These are phyloP conservation scores for Apiospora hydei DNA, from an alignment of 2,329 filamentous ascomycete species.

Conservation along the genomic window DNA sequence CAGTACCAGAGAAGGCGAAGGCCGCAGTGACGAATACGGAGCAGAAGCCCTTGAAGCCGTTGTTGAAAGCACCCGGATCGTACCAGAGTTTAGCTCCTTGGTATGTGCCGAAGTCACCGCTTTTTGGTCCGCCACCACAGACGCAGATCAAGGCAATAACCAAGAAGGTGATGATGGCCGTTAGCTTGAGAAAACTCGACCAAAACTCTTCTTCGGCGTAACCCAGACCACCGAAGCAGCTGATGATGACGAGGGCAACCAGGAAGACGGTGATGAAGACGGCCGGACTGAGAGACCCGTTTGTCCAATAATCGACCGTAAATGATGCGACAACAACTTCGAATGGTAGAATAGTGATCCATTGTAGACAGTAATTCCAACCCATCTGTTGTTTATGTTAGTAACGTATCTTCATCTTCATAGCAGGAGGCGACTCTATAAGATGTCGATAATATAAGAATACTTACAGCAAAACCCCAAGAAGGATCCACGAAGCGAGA, in stretches of 20 bases:
- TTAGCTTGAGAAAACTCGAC: constrained; percentile 64
- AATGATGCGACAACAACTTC: constrained; percentile 23
- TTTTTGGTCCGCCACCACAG: neutral
- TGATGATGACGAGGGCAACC: constrained; percentile 54
- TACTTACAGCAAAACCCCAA: constrained; percentile 77
- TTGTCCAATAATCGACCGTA: constrained; percentile 57
- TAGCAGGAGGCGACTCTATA: constrained; percentile 29
- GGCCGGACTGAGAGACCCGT: constrained; percentile 50
- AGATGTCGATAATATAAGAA: neutral
- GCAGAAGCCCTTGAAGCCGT: constrained; percentile 72
- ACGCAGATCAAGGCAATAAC: constrained; percentile 42
- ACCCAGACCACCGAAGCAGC: constrained; percentile 51
- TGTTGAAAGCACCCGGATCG: constrained; percentile 34
- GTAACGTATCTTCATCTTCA: constrained; percentile 50
- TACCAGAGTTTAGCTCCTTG: constrained; percentile 40
- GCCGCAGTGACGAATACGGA: constrained; percentile 77
- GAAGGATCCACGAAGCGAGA: constrained; percentile 81
- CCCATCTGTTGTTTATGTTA: constrained; percentile 11
- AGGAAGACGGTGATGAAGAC: constrained; percentile 63
- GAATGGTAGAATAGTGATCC: constrained; percentile 20
- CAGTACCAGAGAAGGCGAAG: constrained; percentile 80
- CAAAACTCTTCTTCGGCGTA: constrained; percentile 67
- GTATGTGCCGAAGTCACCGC: constrained; percentile 2
- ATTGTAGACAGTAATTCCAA: constrained; percentile 23
- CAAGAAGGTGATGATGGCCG: constrained; percentile 68